phyloP scores from a whole-genome alignment of 2,329 filamentous ascomycete species.

The Colletotrichum viniferum region DNA sequence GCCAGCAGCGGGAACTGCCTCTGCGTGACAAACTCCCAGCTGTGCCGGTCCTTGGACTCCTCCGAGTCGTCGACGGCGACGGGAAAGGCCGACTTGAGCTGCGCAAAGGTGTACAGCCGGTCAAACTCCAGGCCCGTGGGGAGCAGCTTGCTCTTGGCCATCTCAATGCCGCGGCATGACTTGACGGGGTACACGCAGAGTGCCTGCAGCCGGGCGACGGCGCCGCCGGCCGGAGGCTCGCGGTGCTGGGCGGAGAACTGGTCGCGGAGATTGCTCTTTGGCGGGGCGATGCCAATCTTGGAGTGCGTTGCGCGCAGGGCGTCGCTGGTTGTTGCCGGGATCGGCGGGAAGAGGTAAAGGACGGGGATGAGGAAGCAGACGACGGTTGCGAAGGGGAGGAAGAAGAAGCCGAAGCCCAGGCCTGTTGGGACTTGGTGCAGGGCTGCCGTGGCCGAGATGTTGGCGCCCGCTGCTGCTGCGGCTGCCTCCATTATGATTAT shows the following conservation, averaged over 20 bases:
- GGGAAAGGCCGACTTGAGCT: conserved; percentile 58
- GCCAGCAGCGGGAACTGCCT: conserved; percentile 73
- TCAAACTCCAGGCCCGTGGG: conserved; percentile 78
- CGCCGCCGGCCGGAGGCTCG: conserved; percentile 11
- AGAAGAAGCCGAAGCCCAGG: conserved; percentile 32
- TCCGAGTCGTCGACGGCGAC: conserved; percentile 37
- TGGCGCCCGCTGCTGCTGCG: background rate
- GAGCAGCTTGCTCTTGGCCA: conserved; percentile 67
- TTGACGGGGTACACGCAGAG: conserved; percentile 85
- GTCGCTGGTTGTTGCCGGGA: conserved; percentile 56
- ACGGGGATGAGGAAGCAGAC: conserved; percentile 58
- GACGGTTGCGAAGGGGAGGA: conserved; percentile 48
- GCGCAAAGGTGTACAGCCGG: conserved; percentile 82
- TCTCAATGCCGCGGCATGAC: conserved; percentile 78
- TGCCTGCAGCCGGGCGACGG: conserved; percentile 53
- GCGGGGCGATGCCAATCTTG: conserved; percentile 45
- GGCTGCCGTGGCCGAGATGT: background rate
- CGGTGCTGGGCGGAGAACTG: conserved; percentile 22
- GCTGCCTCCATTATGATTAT: background rate
- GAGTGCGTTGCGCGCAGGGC: conserved; percentile 60
- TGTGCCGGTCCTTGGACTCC: conserved; percentile 44
- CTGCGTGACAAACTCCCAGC: conserved; percentile 76
- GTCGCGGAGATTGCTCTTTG: conserved; percentile 40
- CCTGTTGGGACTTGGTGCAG: background rate
- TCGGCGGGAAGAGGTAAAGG: conserved; percentile 58